A percentile compares a stretch with the other conserved stretches of the same genome.
phyloP scores from a whole-genome alignment of 345 rosid species.

The Brassica juncea region DNA sequence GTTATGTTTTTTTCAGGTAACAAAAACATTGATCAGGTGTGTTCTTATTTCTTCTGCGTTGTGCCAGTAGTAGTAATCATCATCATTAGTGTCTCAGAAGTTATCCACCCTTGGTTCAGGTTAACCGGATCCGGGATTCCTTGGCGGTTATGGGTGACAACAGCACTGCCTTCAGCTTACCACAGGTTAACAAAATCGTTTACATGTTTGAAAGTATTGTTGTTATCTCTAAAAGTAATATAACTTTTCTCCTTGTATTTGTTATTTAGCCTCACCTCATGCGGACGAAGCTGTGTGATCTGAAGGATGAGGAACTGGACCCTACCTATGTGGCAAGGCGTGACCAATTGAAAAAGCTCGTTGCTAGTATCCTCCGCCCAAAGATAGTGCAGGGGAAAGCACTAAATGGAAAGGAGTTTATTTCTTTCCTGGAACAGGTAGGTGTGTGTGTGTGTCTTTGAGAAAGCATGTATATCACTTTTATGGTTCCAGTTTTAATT shows the following conservation, averaged over 20 bases:
- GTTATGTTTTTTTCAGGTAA: slow-evolving; percentile 61
- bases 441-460: neutral
- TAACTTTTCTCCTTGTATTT: slow-evolving; percentile 35
- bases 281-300: slow-evolving; percentile 96
- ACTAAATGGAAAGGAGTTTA: slow-evolving; percentile 89
- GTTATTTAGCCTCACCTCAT: slow-evolving; percentile 76
- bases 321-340: slow-evolving; percentile 75
- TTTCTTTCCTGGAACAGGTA: slow-evolving; percentile 92
- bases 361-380: slow-evolving; percentile 75
- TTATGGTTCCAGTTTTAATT: too few relatives aligned
- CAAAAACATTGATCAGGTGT: slow-evolving; percentile 88
- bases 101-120: slow-evolving; percentile 46
- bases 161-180: slow-evolving; percentile 98
- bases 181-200: slow-evolving; percentile 62
- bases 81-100: slow-evolving; percentile 31
- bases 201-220: neutral
- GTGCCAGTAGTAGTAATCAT: neutral
- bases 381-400: slow-evolving; percentile 91
- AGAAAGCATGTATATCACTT: too few relatives aligned
- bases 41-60: slow-evolving; percentile 15
- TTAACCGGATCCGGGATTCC: slow-evolving; percentile 93
- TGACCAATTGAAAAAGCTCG: slow-evolving; percentile 79
- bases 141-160: slow-evolving; percentile 94
- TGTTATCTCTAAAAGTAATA: neutral
- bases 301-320: slow-evolving; percentile 91